A percentile compares a stretch with the other conserved stretches of the same genome.
phyloP scores from a whole-genome alignment of 768 basidiomycete genomes.

The Chiua virens region DNA sequence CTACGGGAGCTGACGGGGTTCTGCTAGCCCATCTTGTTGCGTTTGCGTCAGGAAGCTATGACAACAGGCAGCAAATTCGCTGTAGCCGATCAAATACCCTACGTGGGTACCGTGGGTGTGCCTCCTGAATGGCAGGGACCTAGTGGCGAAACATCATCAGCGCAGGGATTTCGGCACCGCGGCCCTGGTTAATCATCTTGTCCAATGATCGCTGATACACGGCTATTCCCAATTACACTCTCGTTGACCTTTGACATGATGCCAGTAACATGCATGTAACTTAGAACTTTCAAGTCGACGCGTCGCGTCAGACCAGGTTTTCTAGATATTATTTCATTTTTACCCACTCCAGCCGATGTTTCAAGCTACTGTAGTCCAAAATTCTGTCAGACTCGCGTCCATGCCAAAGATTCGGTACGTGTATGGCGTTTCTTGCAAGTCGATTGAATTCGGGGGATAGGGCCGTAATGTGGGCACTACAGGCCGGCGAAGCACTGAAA shows the following conservation, averaged over 20 bases:
- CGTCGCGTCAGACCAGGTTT: too few species aligned
- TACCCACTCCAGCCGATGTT: too few species aligned
- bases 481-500: too few species aligned
- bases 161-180: background rate
- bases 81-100: background rate
- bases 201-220: constrained; percentile 43
- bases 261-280: too few species aligned
- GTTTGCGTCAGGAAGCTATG: constrained; percentile 44
- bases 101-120: background rate
- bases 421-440: too few species aligned
- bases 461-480: too few species aligned
- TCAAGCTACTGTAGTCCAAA: too few species aligned
- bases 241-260: background rate
- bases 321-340: too few species aligned
- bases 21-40: constrained; percentile 45
- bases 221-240: constrained; percentile 12
- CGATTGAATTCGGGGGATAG: too few species aligned
- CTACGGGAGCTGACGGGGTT: background rate
- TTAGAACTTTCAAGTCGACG: too few species aligned
- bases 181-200: constrained; percentile 2
- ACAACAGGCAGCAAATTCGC: constrained; percentile 11
- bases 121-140: constrained; percentile 35
- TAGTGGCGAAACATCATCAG: constrained; percentile 36
- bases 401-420: too few species aligned
- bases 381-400: too few species aligned